Evolutionary conservation across 2,329 filamentous ascomycete species (phyloP).

Genomic region (Corniculantispora saksenae): DNA sequence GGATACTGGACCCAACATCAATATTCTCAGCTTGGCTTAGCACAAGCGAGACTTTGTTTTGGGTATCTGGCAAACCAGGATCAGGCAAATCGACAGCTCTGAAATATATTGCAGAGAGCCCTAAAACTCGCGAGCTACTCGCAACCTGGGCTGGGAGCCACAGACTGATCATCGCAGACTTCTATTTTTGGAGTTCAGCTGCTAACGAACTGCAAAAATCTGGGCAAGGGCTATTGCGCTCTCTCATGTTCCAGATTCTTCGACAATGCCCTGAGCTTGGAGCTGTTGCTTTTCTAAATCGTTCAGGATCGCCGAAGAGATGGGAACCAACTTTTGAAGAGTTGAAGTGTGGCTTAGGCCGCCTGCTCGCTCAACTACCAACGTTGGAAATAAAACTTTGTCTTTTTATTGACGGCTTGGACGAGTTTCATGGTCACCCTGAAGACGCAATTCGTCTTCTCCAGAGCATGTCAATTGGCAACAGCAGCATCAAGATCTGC

Average conservation of each 20-base stretch:
- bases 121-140: background rate
- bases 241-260: background rate
- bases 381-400: background rate
- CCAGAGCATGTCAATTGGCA: background rate
- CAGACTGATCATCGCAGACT: background rate
- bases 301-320: background rate
- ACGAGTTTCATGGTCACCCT: background rate
- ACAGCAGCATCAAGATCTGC: background rate
- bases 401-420: background rate
- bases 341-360: background rate
- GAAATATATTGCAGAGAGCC: background rate
- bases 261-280: background rate
- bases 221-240: background rate
- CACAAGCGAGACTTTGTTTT: background rate
- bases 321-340: background rate
- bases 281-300: background rate
- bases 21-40: background rate
- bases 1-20: background rate
- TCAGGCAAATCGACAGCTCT: background rate
- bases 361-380: background rate
- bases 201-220: background rate
- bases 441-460: background rate
- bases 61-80: background rate
- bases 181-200: background rate
- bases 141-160: background rate